Evolutionary conservation across 257 asterid genomes (phyloP), one percentile per base, ranked within the genome.

Genomic region (Pogostemon cablin): DNA sequence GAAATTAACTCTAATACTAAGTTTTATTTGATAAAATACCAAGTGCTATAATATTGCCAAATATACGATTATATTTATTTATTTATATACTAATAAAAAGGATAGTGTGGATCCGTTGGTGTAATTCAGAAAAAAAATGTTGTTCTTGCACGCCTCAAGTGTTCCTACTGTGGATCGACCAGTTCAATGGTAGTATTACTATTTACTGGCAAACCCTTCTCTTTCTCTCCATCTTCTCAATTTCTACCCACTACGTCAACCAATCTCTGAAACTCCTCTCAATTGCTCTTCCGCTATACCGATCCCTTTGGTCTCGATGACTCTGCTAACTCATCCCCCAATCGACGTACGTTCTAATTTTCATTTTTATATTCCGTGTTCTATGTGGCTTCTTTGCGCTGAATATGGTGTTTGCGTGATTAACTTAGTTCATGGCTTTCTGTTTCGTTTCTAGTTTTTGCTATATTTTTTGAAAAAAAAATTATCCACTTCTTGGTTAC

Each of bases 321-420:
- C 95, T 65, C 88, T 85, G 25, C 77, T 75, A 53, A 83, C 93
- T 3, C 77, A 86, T 59, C 87, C 87, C n/a, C 89, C 89, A 62
- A 55, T 77, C 68, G 95, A 85, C 71, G 90, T 87, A 82, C 69
- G 80, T 77, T 41, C 11, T 47, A 37, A 5, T 46, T 55, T 37
- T 42, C 10, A 38, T 43, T 12, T 66, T 12, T 34, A 5, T 42
- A 9, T 38, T 6, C 48, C 41, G 55, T 7, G 46, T 17, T 56
- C 4, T 35, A 20, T 17, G 15, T 68, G 41, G 53, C 41, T 75
- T 59, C 35, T 44, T 63, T 38, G 57, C 20, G 62, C 72, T 42
- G 57, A 40, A 20, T 60, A 37, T 50, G 39, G 48, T 49, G 39
- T 65, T 65, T 43, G 63, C 55, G 52, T 69, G 81, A 77, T 72